A percentile compares a stretch with the other conserved stretches of the same genome.
These are phyloP conservation scores for Diaporthe sp. DNA, from an alignment of 2,329 filamentous ascomycete species.

Conservation along the genomic window DNA sequence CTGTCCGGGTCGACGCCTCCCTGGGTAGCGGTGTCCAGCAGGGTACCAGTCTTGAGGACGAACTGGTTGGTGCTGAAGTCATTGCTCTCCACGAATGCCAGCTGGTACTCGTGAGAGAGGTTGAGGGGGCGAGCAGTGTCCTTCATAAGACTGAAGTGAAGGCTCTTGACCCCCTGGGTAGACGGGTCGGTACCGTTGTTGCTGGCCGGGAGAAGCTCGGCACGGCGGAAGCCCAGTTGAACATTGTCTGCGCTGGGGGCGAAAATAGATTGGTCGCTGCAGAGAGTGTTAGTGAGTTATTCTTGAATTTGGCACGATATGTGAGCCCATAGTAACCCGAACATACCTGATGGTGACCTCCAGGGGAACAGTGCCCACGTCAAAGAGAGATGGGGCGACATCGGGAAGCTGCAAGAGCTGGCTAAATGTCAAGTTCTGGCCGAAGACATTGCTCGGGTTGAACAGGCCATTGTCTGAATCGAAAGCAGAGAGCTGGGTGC, in stretches of 20 bases:
- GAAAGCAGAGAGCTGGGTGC: constrained; percentile 55
- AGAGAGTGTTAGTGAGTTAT: background rate
- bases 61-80: constrained; percentile 66
- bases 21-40: constrained; percentile 54
- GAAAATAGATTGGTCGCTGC: constrained; percentile 70
- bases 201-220: constrained; percentile 66
- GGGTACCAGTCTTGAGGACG: constrained; percentile 67
- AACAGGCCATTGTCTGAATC: constrained; percentile 59
- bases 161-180: constrained; percentile 68
- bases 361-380: constrained; percentile 58
- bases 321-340: constrained; percentile 9
- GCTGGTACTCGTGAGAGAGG: constrained; percentile 72
- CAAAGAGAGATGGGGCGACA: constrained; percentile 59
- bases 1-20: constrained; percentile 53
- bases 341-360: constrained; percentile 65
- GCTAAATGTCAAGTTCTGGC: constrained; percentile 65
- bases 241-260: constrained; percentile 59
- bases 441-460: constrained; percentile 66
- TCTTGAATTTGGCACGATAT: background rate
- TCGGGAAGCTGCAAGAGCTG: constrained; percentile 63
- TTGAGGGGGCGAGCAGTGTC: constrained; percentile 67
- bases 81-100: constrained; percentile 63
- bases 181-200: constrained; percentile 65
- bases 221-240: constrained; percentile 72
- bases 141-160: constrained; percentile 72